Evolutionary conservation across 1,284 basidiomycete genomes (phyloP), one percentile per base, ranked within the genome.

Genomic region (Malassezia globosa): DNA sequence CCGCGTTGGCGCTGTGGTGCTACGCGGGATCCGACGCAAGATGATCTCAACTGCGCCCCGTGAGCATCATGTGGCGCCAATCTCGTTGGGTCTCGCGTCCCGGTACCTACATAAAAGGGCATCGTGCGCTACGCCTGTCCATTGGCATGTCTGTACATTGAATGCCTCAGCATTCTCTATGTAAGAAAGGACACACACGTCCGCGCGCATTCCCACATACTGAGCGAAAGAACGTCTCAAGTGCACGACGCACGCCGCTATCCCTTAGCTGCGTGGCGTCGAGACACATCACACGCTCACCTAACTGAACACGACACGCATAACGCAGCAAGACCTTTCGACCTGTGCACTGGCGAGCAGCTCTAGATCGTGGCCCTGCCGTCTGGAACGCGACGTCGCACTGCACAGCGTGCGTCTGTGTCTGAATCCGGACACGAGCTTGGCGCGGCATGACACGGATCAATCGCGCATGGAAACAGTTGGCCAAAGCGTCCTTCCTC

Each of bases 391-490:
- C 14, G 5, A 41, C 39, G 8, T 41, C 26, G 11, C 24, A 24
- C 11, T 41, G 16, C 7, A 41, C 24, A 5, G n/a, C 18, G 31
- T 33, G 22, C 11, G 26, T 7, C 13, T 24, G 24, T 18, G 16
- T 43, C 7, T 43, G 24, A 19, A 43, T 16, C 11, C 27, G 18
- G 24, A 35, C 41, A 34, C 31, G 24, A 18, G 31, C 39, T n/a
- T n/a, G n/a, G n/a, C n/a, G 39, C 23, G 39, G 24, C 39, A 27
- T 26, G 24, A 19, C 39, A 41, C n/a, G n/a, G n/a, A n/a, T n/a
- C n/a, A n/a, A n/a, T n/a, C n/a, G n/a, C n/a, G n/a, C n/a, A n/a
- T n/a, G n/a, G n/a, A n/a, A n/a, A n/a, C n/a, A n/a, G n/a, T n/a
- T n/a, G n/a, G n/a, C n/a, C n/a, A n/a, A n/a, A n/a, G n/a, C n/a